Base-by-base conservation (phyloP, 495 filamentous ascomycete species). In the Hyaloscypha variabilis region DNA sequence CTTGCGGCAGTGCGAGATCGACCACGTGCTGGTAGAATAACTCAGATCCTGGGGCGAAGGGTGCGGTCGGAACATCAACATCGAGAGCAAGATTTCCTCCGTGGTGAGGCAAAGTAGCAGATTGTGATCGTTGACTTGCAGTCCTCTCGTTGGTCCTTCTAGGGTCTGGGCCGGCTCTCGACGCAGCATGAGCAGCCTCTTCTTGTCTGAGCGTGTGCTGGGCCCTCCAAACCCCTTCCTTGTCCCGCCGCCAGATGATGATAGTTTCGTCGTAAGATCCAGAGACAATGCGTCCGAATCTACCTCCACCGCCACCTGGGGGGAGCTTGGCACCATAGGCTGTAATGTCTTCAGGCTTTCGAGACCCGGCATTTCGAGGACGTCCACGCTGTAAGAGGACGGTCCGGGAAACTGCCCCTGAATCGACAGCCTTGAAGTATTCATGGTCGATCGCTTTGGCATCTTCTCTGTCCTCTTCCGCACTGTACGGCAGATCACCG, bases 191-290 rank as follows among this genome's bases (percentile, higher is more conserved):
- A 8, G 82, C 80, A 1, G 79, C 83, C 58, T 83, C 82, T 70
- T 85, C 87, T 76, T 97, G 93, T 14, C 86, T 83, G 11, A 97
- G 83, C 36, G 82, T 79, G 67, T 92, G 88, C 21, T 86, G 85
- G 60, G 85, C 83, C 31, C 85, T 84, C 94, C 95, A 99, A 34
- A 86, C 82, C 3, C 92, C 93, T 67, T 96, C 86, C 26, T 82
- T 82, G 63, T 94, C 90, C 56, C 91, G 88, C 65, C 90, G 89
- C 95, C 95, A 99, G 57, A 99, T 91, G 67, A 97, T 90, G 63
- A 99, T 91, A 42, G 87, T 91, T 77, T 97, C 92, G 69, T 99
- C 95, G 70, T 99, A 99, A 8, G 92, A 96, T 25, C 95, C 95
- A 17, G 92, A 96, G 23, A 99, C 91, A 64, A 99, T 98, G 21